phyloP scores from a whole-genome alignment of 2,329 filamentous ascomycete genomes.

The Calonectria fujianensis region DNA sequence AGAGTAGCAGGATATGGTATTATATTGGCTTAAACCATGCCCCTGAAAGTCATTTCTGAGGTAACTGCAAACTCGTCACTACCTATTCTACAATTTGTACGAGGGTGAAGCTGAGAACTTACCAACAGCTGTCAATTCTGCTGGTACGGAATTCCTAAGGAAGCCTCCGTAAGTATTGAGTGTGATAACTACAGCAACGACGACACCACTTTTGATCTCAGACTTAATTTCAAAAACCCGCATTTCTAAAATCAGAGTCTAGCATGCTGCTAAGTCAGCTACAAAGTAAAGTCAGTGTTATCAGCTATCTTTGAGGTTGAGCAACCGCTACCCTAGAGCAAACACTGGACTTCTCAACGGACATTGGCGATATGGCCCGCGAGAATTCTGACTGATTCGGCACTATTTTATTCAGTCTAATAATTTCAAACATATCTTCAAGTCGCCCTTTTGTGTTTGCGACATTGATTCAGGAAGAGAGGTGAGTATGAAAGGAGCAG shows the following conservation, averaged over 20 bases:
- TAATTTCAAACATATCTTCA: conserved; percentile 66
- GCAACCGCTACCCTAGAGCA: not conserved
- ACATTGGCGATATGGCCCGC: conserved; percentile 81
- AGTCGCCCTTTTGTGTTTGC: no score
- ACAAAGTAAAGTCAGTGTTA: not conserved
- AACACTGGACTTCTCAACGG: conserved; percentile 70
- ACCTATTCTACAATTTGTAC: conserved; percentile 66
- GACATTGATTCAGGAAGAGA: not conserved
- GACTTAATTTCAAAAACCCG: conserved; percentile 73
- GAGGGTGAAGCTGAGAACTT: conserved; percentile 65
- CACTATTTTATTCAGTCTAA: conserved; percentile 75
- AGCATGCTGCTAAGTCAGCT: not conserved
- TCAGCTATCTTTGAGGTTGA: not conserved
- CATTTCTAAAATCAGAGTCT: conserved; percentile 75
- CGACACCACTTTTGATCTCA: conserved; percentile 74
- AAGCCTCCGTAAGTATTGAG: conserved; percentile 75
- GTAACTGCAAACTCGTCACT: conserved; percentile 60
- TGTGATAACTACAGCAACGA: conserved; percentile 74
- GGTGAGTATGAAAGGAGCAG: not conserved
- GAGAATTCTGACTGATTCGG: conserved; percentile 78
- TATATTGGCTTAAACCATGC: conserved; percentile 72
- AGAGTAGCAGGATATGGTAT: conserved; percentile 74
- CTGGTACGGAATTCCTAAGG: conserved; percentile 67
- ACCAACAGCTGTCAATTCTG: conserved; percentile 69
- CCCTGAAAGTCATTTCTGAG: conserved; percentile 73